Base-by-base conservation (phyloP, 2,329 filamentous ascomycete species). In the Zymoseptoria ardabiliae region DNA sequence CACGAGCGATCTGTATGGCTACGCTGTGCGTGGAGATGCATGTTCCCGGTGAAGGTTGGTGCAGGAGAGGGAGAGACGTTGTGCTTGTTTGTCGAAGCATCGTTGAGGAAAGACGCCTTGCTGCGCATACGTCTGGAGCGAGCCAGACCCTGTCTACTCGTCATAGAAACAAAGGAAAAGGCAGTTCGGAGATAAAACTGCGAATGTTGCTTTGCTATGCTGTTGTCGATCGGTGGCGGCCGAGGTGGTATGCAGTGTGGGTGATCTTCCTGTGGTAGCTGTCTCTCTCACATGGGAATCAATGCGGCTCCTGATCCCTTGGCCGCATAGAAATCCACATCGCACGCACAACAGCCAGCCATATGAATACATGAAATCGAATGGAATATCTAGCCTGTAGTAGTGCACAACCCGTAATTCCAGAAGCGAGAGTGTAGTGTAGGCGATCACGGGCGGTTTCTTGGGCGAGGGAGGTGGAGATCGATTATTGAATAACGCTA, bases 1-100 rank as follows among this genome's bases (percentile, higher is more conserved):
- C 60, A 50, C 54, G 50, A 35, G 25, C 57, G 22, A 17, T 60
- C 49, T 61, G 59, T 63, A 59, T 61, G 59, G 59, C 53, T 55
- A 53, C 58, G 57, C 54, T 13, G 10, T 45, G 48, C 52, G 61
- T 63, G 61, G 59, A 63, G 57, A 53, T 25, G 28, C 13, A 45
- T n/a, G 35, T 45, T 45, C 2, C 4, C 17, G 10, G 35, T 6
- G 13, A 17, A 17, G 35, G 35, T 45, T n/a, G 35, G 6, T 45
- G 35, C 35, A 45, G n/a, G 11, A 17, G 35, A 45, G 28, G 28
- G 11, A 17, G 17, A 45, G 35, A n/a, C 6, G 35, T n/a, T 45
- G 35, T 41, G 35, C 35, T 6, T 41, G 35, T 28, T 28, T 17
- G 35, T 45, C 35, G 35, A 45, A 45, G 2, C 17, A 17, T 45